Evolutionary conservation across 352 stramenopile genomes (phyloP).

Genomic region (Pythium rishiriense): DNA sequence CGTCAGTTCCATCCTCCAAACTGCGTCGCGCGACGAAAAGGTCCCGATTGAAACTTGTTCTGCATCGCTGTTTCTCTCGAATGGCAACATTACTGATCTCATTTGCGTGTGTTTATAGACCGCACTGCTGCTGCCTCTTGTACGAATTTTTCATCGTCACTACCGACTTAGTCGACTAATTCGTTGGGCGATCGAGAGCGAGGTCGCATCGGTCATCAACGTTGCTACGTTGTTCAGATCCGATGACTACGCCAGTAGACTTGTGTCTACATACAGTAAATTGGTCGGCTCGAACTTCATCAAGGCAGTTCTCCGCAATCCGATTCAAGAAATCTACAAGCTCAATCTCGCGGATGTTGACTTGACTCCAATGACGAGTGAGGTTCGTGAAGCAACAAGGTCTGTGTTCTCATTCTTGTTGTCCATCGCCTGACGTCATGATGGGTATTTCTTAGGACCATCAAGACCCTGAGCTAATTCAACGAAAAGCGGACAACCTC

Average conservation of each 20-base stretch:
- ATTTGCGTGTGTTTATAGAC: conserved; percentile 23
- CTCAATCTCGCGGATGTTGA: conserved; percentile 64
- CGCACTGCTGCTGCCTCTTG: conserved; percentile 35
- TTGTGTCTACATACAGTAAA: conserved; percentile 51
- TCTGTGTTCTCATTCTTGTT: neutral
- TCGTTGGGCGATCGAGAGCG: conserved; percentile 48
- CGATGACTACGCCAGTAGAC: conserved; percentile 43
- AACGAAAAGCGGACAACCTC: conserved; percentile 70
- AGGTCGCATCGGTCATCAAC: conserved; percentile 42
- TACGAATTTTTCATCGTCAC: conserved; percentile 38
- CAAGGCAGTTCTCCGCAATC: conserved; percentile 34
- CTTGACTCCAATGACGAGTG: conserved; percentile 61
- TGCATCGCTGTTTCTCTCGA: neutral
- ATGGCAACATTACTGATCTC: neutral
- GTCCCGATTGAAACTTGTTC: conserved; percentile 11
- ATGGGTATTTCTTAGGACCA: conserved; percentile 10
- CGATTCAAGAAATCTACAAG: conserved; percentile 39
- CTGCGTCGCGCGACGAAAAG: conserved; percentile 74
- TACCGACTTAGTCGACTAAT: conserved; percentile 39
- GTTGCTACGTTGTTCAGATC: conserved; percentile 46
- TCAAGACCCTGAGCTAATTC: conserved; percentile 7
- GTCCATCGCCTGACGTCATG: neutral
- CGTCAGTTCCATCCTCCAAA: conserved; percentile 77
- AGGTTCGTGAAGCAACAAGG: conserved; percentile 26
- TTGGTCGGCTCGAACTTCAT: conserved; percentile 38